phyloP scores from a whole-genome alignment of 164 flowering plant genomes.

The Hamamelis virginiana region DNA sequence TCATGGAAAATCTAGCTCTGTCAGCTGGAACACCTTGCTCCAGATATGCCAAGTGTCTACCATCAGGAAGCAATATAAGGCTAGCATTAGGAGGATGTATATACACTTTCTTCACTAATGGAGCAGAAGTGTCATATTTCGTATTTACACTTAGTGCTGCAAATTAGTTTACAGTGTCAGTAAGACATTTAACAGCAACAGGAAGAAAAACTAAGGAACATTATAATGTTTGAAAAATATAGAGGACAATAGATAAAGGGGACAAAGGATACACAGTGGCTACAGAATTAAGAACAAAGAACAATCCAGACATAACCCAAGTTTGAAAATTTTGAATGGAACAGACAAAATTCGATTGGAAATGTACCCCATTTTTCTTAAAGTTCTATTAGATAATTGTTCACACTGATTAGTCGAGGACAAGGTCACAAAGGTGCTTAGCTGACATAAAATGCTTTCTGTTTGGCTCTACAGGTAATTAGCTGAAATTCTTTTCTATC shows the following conservation, averaged over 20 bases:
- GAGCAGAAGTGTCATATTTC: conserved; percentile 25
- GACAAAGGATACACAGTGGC: not conserved
- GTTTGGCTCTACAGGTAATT: no score
- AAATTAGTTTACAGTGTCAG: conserved; percentile 16
- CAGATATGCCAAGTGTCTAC: conserved; percentile 73
- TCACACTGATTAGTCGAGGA: no score
- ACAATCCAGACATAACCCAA: not conserved
- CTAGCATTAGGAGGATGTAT: conserved; percentile 74
- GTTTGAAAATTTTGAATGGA: no score
- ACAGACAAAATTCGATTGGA: no score
- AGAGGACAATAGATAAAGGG: not conserved
- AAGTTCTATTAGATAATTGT: no score
- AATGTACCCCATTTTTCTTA: no score
- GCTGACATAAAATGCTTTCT: no score
- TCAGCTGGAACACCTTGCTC: conserved; percentile 78
- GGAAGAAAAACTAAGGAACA: not conserved
- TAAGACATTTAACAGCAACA: conserved; percentile 7
- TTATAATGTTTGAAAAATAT: not conserved
- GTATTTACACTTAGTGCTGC: conserved; percentile 62
- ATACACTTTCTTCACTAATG: conserved; percentile 48
- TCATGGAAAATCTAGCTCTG: conserved; percentile 69
- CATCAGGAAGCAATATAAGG: conserved; percentile 75
- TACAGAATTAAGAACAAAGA: not conserved
- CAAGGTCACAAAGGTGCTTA: no score
- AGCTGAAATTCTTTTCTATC: no score